phyloP scores from a whole-genome alignment of 2,329 filamentous ascomycete species.

The Madurella fahalii region DNA sequence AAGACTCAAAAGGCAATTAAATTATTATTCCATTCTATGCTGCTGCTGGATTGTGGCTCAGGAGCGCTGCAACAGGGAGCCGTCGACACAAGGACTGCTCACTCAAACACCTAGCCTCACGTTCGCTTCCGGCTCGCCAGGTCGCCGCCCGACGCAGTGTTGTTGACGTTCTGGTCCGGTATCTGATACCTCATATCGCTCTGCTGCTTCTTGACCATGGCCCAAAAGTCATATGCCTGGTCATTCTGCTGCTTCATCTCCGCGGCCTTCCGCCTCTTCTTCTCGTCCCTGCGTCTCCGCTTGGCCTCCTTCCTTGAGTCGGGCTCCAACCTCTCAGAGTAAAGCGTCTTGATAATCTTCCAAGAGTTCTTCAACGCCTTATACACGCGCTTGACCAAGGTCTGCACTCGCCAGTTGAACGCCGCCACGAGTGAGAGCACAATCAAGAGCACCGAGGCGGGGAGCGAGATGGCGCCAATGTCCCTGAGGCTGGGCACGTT shows the following conservation, averaged over 20 bases:
- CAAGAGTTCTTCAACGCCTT: slow-evolving; percentile 18
- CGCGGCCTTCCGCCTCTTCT: slow-evolving; percentile 16
- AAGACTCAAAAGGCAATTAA: too few relatives aligned
- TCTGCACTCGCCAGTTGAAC: slow-evolving; percentile 48
- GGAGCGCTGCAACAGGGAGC: too few relatives aligned
- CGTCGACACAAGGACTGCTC: not conserved
- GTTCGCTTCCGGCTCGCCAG: not conserved
- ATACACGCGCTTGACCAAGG: slow-evolving; percentile 28
- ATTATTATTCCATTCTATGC: too few relatives aligned
- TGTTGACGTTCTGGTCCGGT: slow-evolving; percentile 32
- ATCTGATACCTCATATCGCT: slow-evolving; percentile 32
- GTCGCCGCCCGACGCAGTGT: not conserved
- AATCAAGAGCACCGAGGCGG: slow-evolving; percentile 47
- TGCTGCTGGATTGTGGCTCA: too few relatives aligned
- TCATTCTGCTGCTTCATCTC: slow-evolving; percentile 29
- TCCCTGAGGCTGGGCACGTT: slow-evolving; percentile 39
- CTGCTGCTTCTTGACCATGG: slow-evolving; percentile 32
- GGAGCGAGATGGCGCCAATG: slow-evolving; percentile 48
- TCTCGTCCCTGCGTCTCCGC: slow-evolving; percentile 22
- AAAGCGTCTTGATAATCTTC: slow-evolving; percentile 2
- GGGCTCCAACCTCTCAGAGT: slow-evolving; percentile 28
- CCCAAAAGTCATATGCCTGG: slow-evolving; percentile 40
- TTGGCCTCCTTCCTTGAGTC: slow-evolving; percentile 25
- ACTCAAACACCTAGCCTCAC: not conserved
- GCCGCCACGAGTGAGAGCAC: slow-evolving; percentile 49